phyloP scores from a whole-genome alignment of 352 stramenopile genomes.

The Globisporangium iwayamae region DNA sequence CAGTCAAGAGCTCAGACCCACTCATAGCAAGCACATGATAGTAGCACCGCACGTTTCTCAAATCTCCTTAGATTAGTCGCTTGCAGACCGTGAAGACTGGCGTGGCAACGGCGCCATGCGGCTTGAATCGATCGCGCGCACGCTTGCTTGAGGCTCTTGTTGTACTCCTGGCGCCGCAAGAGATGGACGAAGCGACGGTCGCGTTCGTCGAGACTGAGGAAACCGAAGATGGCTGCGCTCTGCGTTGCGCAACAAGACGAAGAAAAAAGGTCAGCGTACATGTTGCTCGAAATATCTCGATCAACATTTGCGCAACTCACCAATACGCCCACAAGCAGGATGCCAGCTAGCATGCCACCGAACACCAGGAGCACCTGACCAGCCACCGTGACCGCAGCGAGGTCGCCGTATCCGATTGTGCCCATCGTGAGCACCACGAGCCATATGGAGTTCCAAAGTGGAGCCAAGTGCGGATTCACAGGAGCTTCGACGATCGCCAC shows the following conservation, averaged over 20 bases:
- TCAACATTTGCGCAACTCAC: slow-evolving; percentile 22
- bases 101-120: slow-evolving; percentile 36
- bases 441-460: slow-evolving; percentile 60
- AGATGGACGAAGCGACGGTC: slow-evolving; percentile 62
- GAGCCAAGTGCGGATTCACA: slow-evolving; percentile 57
- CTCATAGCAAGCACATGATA: background rate
- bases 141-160: slow-evolving; percentile 33
- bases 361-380: slow-evolving; percentile 61
- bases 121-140: slow-evolving; percentile 65
- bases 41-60: slow-evolving; percentile 15
- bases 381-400: slow-evolving; percentile 43
- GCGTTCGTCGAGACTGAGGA: slow-evolving; percentile 49
- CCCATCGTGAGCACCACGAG: slow-evolving; percentile 74
- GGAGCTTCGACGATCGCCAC: slow-evolving; percentile 65
- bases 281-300: too few relatives aligned
- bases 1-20: background rate
- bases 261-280: background rate
- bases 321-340: slow-evolving; percentile 65
- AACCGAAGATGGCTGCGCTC: slow-evolving; percentile 64
- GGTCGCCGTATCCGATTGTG: slow-evolving; percentile 73
- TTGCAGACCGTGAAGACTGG: background rate
- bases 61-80: slow-evolving; percentile 6
- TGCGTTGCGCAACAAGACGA: slow-evolving; percentile 13
- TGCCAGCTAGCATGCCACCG: slow-evolving; percentile 64
- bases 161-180: slow-evolving; percentile 41